Evolutionary conservation across 306 rosid genomes (phyloP).

Genomic region (Trifolium pratense): DNA sequence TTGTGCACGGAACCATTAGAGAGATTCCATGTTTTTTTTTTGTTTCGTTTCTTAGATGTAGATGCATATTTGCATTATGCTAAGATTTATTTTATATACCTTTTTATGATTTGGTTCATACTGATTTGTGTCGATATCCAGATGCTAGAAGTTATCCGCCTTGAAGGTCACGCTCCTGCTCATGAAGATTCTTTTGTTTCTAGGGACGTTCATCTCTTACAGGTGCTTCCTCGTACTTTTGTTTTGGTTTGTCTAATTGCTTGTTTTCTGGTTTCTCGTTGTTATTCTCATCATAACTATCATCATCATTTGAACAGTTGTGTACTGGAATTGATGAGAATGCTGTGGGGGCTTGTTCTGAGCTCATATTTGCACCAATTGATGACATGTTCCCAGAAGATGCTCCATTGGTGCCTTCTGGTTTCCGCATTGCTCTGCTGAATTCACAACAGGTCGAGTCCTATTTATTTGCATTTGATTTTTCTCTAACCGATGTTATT

Average conservation of each 20-base stretch:
- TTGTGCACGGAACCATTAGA: not conserved
- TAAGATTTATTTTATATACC: conserved; percentile 3
- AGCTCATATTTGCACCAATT: conserved; percentile 89
- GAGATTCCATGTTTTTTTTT: conserved; percentile 4
- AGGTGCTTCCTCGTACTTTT: conserved; percentile 56
- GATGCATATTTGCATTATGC: conserved; percentile 35
- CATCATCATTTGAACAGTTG: conserved; percentile 49
- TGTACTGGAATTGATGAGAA: conserved; percentile 84
- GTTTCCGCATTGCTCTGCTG: conserved; percentile 88
- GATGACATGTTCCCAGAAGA: conserved; percentile 91
- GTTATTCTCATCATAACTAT: not conserved
- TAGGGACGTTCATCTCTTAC: conserved; percentile 91
- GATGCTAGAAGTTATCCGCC: conserved; percentile 94
- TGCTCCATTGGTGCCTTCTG: conserved; percentile 89
- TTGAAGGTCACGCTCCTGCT: conserved; percentile 87
- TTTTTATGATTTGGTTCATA: not conserved
- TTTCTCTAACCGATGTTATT: conserved; percentile 46
- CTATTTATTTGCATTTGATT: conserved; percentile 35
- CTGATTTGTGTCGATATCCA: conserved; percentile 41
- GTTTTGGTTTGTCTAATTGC: not conserved
- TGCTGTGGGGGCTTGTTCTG: conserved; percentile 82
- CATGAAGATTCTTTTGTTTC: conserved; percentile 89
- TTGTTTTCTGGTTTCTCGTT: not conserved
- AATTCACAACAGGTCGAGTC: conserved; percentile 92
- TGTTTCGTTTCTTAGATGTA: not conserved